phyloP scores from a whole-genome alignment of 2,329 filamentous ascomycete genomes.

The Ambrosiella beaveri region DNA sequence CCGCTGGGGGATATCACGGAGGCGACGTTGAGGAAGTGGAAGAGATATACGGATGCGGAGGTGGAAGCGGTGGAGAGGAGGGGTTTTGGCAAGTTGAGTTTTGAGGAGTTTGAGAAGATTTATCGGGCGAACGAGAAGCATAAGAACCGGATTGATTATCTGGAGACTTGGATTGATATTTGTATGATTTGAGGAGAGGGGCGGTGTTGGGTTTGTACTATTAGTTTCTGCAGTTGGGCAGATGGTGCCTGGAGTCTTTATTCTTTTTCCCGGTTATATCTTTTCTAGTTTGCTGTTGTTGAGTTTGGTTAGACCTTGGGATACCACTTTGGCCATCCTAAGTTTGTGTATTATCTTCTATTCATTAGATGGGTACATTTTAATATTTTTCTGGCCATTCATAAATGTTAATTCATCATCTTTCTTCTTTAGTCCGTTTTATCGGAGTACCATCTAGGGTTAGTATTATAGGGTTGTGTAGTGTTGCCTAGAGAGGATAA shows the following conservation, averaged over 20 bases:
- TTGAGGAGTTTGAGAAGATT: slow-evolving; percentile 60
- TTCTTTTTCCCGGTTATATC: background rate
- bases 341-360: background rate
- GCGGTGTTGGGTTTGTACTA: background rate
- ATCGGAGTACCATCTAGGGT: background rate
- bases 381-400: background rate
- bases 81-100: slow-evolving; percentile 64
- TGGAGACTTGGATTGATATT: slow-evolving; percentile 82
- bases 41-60: slow-evolving; percentile 46
- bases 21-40: slow-evolving; percentile 28
- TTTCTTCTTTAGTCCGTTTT: background rate
- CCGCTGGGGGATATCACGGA: background rate
- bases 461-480: background rate
- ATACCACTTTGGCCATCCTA: background rate
- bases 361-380: background rate
- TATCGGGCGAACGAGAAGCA: slow-evolving; percentile 52
- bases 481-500: background rate
- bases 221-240: background rate
- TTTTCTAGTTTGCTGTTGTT: background rate
- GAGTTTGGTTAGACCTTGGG: background rate
- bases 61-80: slow-evolving; percentile 51
- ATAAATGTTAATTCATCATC: background rate
- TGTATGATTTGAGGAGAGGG: slow-evolving; percentile 37
- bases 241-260: background rate
- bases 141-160: slow-evolving; percentile 45